phyloP scores from a whole-genome alignment of 768 basidiomycete species.

The Suillus paluster region DNA sequence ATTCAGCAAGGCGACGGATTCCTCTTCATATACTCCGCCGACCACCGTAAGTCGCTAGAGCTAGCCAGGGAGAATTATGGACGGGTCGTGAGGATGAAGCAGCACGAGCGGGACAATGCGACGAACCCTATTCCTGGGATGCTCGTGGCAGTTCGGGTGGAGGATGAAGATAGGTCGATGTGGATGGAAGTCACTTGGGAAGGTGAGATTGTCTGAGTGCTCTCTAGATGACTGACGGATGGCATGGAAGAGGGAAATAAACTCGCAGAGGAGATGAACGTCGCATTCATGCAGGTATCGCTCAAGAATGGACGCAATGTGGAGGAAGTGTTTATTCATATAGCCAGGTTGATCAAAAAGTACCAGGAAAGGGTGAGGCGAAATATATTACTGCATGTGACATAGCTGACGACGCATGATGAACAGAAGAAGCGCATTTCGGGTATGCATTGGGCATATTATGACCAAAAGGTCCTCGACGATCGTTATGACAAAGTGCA shows the following conservation, averaged over 20 bases:
- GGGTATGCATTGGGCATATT: not conserved
- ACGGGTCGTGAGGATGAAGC: not conserved
- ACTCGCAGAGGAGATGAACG: not conserved
- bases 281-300: conserved; percentile 4
- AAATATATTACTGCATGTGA: not conserved
- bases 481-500: conserved; percentile 3
- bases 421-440: conserved; percentile 5
- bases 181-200: conserved; percentile 8
- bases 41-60: conserved; percentile 4
- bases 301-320: conserved; percentile 6
- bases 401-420: not conserved
- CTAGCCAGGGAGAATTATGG: conserved; percentile 3
- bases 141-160: not conserved
- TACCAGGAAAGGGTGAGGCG: conserved; percentile 4
- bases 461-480: not conserved
- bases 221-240: not conserved
- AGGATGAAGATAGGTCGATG: not conserved
- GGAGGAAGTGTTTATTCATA: conserved; percentile 2
- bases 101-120: conserved; percentile 3
- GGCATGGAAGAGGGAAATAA: not conserved
- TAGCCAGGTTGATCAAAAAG: conserved; percentile 1
- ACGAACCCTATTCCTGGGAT: conserved; percentile 6
- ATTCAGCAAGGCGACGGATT: not conserved
- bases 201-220: not conserved
- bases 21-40: conserved; percentile 4